Base-by-base conservation (phyloP, 208 protist genomes). In the Tetramitus jugosus region DNA sequence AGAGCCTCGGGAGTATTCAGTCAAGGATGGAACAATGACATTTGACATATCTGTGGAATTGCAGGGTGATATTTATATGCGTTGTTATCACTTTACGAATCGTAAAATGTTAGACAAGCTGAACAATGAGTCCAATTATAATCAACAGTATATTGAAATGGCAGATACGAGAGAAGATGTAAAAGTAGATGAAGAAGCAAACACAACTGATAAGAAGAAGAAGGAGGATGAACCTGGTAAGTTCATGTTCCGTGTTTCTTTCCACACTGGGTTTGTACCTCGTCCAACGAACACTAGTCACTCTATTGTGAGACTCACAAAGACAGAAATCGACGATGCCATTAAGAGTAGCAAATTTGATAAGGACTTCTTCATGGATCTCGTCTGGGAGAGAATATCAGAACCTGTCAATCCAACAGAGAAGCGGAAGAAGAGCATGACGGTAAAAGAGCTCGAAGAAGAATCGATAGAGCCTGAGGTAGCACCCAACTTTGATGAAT, bases 281-380 rank as follows among this genome's bases (percentile, higher is more conserved):
- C 43, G 20, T 56, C 14, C 14, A 26, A 56, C 10, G 20, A 42
- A 49, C 29, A 49, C 43, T 43, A 31, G 72, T 26, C n/a, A n/a
- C n/a, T n/a, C n/a, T n/a, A 49, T 60, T 42, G 52, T 77, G 26
- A 42, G 72, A 31, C 60, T 77, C n/a, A 77, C 72, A 8, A 77
- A 77, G 43, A 68, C 49, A 39, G 72, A 77, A 67, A 77, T 77
- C 60, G 72, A 77, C 26, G 72, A 77, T 60, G 72, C 72, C 20
- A 40, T 77, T 1, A 77, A 77, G 37, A 52, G 39, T 14, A 37
- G 17, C 26, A 56, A 52, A 14, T 77, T 77, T 49, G 72, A 77
- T 60, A 67, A 46, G 31, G 72, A 77, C 35, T 77, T 77, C 61
- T 77, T 77, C 17, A 77, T 77, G 61, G 72, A 77, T 33, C 49